Evolutionary conservation across 805 yeast genomes (phyloP).

Genomic region (Metschnikowia borealis): DNA sequence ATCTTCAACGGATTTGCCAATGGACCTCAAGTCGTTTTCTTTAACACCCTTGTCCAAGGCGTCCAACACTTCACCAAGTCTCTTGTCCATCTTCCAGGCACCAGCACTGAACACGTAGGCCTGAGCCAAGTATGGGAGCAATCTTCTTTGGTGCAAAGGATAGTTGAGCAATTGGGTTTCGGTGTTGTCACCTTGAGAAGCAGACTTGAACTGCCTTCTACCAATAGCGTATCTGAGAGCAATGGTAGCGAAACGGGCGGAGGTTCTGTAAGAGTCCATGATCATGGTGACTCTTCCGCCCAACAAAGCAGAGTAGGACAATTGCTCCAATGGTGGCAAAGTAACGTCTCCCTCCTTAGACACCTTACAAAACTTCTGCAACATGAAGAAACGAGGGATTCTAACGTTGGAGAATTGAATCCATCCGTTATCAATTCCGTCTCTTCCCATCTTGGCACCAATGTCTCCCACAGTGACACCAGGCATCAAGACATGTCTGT

Average conservation of each 20-base stretch:
- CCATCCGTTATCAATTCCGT: conserved; percentile 23
- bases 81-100: conserved; percentile 16
- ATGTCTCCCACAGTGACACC: conserved; percentile 22
- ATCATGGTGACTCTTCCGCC: conserved; percentile 21
- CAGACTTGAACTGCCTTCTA: conserved; percentile 19
- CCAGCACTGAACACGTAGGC: conserved; percentile 19
- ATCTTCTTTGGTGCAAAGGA: conserved; percentile 20
- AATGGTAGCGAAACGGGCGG: conserved; percentile 18
- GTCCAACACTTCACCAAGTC: conserved; percentile 12
- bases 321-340: conserved; percentile 19
- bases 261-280: conserved; percentile 20
- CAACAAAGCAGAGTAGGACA: conserved; percentile 20
- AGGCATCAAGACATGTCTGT: conserved; percentile 19
- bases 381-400: conserved; percentile 20
- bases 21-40: conserved; percentile 14
- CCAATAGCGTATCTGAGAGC: conserved; percentile 22
- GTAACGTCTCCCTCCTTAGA: conserved; percentile 17
- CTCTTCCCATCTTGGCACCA: conserved; percentile 23
- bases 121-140: conserved; percentile 21
- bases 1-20: conserved; percentile 12
- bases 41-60: conserved; percentile 17
- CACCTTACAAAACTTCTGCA: conserved; percentile 20
- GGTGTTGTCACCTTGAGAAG: conserved; percentile 20
- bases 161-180: conserved; percentile 22
- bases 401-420: conserved; percentile 21